These are phyloP conservation scores for Paecilomyces niveus DNA, from an alignment of 2,329 filamentous ascomycete genomes.

Conservation along the genomic window DNA sequence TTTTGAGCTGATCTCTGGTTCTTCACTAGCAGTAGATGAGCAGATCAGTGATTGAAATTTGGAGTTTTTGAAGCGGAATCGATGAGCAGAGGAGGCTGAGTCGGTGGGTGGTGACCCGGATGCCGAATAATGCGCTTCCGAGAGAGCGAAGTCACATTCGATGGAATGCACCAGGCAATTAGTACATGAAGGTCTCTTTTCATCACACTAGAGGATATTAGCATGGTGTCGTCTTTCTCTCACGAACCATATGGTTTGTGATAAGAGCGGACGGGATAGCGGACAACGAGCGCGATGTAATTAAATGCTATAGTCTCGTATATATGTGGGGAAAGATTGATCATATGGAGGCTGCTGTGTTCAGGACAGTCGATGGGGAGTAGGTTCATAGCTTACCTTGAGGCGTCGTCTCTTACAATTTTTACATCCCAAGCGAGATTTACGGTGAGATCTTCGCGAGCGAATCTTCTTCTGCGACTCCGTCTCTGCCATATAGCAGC, in stretches of 20 bases:
- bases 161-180: background rate
- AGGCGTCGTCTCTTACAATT: conserved; percentile 28
- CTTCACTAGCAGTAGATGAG: background rate
- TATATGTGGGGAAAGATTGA: background rate
- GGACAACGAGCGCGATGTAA: background rate
- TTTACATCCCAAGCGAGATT: conserved; percentile 25
- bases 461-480: background rate
- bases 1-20: conserved; percentile 18
- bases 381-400: conserved; percentile 19
- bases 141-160: background rate
- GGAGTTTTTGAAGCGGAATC: background rate
- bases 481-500: background rate
- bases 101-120: background rate
- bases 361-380: background rate
- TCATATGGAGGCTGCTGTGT: background rate
- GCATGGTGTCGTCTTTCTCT: background rate
- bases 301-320: background rate
- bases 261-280: background rate
- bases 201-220: background rate
- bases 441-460: conserved; percentile 24
- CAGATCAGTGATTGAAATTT: background rate
- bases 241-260: background rate
- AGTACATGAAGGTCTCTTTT: background rate
- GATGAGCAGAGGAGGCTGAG: background rate
- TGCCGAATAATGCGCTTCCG: background rate